Percentiles rank a stretch among this genome's conserved stretches.
Evolutionary conservation across 2,329 filamentous ascomycete species (phyloP).

Genomic region (Cladosporium colombiae): DNA sequence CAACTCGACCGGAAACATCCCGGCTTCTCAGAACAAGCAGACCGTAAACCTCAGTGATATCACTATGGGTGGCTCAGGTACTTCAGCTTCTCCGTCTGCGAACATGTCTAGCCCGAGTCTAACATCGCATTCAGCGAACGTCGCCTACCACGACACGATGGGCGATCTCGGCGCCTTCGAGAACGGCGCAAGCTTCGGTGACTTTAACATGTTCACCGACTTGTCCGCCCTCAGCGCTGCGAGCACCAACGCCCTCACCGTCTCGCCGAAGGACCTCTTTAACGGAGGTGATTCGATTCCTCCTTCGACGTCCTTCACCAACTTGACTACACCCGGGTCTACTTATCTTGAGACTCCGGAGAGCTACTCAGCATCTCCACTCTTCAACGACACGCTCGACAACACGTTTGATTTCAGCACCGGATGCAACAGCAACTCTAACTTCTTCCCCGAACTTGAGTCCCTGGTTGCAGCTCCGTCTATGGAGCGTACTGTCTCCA

Average conservation of each 20-base stretch:
- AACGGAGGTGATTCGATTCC: constrained; percentile 70
- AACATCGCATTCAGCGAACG: constrained; percentile 43
- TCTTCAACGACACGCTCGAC: constrained; percentile 58
- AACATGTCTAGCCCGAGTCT: constrained; percentile 27
- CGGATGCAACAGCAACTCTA: constrained; percentile 14
- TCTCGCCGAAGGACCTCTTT: constrained; percentile 82
- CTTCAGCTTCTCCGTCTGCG: constrained; percentile 31
- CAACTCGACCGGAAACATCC: constrained; percentile 41
- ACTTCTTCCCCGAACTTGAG: constrained; percentile 63
- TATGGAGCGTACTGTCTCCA: constrained; percentile 44
- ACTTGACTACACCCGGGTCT: constrained; percentile 79
- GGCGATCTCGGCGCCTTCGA: constrained; percentile 40
- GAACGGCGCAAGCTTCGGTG: constrained; percentile 30
- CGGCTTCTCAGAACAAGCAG: constrained; percentile 49
- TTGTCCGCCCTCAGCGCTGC: constrained; percentile 26
- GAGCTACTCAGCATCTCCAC: constrained; percentile 75
- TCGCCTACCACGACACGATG: constrained; percentile 49
- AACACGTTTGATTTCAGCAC: constrained; percentile 66
- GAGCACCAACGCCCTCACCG: constrained; percentile 55
- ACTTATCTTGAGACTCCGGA: constrained; percentile 75
- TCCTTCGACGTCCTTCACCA: constrained; percentile 78
- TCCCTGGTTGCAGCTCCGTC: constrained; percentile 30
- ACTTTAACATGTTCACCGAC: constrained; percentile 32
- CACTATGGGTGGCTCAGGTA: constrained; percentile 62
- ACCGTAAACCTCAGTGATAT: constrained; percentile 30